Base-by-base conservation (phyloP, 1,284 basidiomycete species). In the Ceratobasidium sp. region DNA sequence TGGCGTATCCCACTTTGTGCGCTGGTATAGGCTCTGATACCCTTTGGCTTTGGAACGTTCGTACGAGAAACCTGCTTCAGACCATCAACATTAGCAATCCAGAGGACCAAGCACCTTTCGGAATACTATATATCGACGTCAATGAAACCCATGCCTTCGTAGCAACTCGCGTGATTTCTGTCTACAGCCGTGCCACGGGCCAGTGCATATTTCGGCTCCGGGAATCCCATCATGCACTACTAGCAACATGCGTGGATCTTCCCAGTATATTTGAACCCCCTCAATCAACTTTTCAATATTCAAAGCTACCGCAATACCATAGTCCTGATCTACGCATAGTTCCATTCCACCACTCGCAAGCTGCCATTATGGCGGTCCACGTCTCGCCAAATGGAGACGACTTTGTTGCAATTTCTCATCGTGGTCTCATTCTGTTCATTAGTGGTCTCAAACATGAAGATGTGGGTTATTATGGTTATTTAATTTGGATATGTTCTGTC, bases 11-110 rank as follows among this genome's bases (percentile, higher is more conserved):
- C 20, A 45, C 64, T 8, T 15, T 68, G 15, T 68, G 64, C 20
- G 64, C 47, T 3, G 64, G 52, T 3, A 68, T n/a, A 27, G 52
- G 29, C 29, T 40, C 43, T 4, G 40, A 53, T 22, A 38, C 47
- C 5, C 52, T 68, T 15, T 68, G 52, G 64, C 64, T 68, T 42
- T 68, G 64, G 64, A 42, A 68, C 34, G 47, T 68, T 25, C 64
- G 64, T 13, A 55, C 52, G 6, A 52, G 50, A 34, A 38, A 56
- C n/a, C 40, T 55, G 0, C 20, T 27, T 34, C 64, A 68, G 29
- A 55, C 64, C 10, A 68, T 68, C 50, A 27, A 68, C 27, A 42
- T 68, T n/a, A 20, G 29, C 13, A 22, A 38, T 1, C 47, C 27
- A 2, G n/a, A 43, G 10, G 8, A 40, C 40, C 31, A 35, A 10